Base-by-base conservation (phyloP, 2,329 filamentous ascomycete species). In the Cercospora sesami region DNA sequence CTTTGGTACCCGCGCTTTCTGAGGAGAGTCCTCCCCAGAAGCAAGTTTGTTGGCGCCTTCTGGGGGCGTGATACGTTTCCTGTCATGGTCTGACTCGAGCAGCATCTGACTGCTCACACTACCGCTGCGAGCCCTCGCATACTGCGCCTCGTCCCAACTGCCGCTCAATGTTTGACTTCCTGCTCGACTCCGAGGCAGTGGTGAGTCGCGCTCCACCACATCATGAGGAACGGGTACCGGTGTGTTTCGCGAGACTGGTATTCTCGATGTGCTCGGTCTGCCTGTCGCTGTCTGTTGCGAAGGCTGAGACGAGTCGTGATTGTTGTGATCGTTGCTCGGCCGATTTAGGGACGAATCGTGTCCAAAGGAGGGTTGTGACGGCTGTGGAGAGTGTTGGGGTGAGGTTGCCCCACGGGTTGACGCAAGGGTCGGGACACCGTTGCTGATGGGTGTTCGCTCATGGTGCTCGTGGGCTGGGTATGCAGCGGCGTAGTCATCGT, bases 231-330 rank as follows among this genome's bases (percentile, higher is more conserved):
- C 89, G 10, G 93, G 93, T 21, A 88, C 86, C 2, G 91, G 91
- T 77, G 92, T 97, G 14, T 86, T 83, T 74, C 92, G 94, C 31
- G 93, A 89, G 42, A 98, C 85, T 1, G 95, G 95, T 77, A 99
- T 97, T 64, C 92, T 89, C 55, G 94, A 97, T 3, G 86, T 82
- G 81, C 87, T 82, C 31, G 82, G 81, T 65, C 82, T 75, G 42
- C 71, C 68, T 23, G 69, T 69, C 30, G 33, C 78, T 81, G 72
- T 73, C 86, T 80, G 80, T 14, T 64, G 61, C 51, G 55, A 31
- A 10, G 64, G 58, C 12, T 48, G 48, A 9, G 64, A 26, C 8
- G 81, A 78, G 31, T 86, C 83, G 7, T 45, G 45, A 26, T 21
- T 39, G 18, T 30, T 57, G 48, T n/a, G 16, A 3, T 36, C 31